These are phyloP conservation scores for Massariosphaeria phaeospora DNA, from an alignment of 495 filamentous ascomycete genomes.

Conservation along the genomic window DNA sequence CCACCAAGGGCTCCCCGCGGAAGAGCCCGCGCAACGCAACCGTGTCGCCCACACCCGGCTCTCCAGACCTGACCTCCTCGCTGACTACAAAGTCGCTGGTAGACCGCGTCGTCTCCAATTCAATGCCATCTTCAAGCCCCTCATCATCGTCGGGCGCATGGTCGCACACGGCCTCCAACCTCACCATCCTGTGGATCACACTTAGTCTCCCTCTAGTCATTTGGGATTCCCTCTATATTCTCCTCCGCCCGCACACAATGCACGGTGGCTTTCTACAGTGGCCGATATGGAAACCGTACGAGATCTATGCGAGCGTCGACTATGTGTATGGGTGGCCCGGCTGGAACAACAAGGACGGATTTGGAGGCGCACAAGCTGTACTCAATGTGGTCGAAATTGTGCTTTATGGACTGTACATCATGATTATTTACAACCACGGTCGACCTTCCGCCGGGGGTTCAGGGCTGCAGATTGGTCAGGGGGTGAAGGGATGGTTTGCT, in stretches of 20 bases:
- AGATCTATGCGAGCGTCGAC: slow-evolving; percentile 75
- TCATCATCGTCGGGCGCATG: slow-evolving; percentile 38
- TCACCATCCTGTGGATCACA: slow-evolving; percentile 67
- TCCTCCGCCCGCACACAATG: slow-evolving; percentile 81
- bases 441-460: slow-evolving; percentile 32
- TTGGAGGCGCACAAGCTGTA: slow-evolving; percentile 68
- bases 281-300: slow-evolving; percentile 74
- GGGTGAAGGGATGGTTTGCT: slow-evolving; percentile 40
- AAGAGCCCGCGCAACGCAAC: slow-evolving; percentile 23
- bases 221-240: slow-evolving; percentile 79
- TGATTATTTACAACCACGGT: slow-evolving; percentile 53
- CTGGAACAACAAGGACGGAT: slow-evolving; percentile 66
- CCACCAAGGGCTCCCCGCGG: slow-evolving; percentile 27
- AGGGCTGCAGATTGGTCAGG: slow-evolving; percentile 38
- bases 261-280: slow-evolving; percentile 68
- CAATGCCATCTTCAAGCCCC: slow-evolving; percentile 3
- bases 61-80: slow-evolving; percentile 9
- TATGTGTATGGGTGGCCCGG: slow-evolving; percentile 80
- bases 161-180: slow-evolving; percentile 62
- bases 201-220: slow-evolving; percentile 74
- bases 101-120: slow-evolving; percentile 39
- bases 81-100: slow-evolving; percentile 18
- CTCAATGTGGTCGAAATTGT: slow-evolving; percentile 71
- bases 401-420: slow-evolving; percentile 67
- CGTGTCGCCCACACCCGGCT: slow-evolving; percentile 26